Evolutionary conservation across 441 rosid genomes (phyloP), one percentile per base, ranked within the genome.

Genomic region (Croton setiger): DNA sequence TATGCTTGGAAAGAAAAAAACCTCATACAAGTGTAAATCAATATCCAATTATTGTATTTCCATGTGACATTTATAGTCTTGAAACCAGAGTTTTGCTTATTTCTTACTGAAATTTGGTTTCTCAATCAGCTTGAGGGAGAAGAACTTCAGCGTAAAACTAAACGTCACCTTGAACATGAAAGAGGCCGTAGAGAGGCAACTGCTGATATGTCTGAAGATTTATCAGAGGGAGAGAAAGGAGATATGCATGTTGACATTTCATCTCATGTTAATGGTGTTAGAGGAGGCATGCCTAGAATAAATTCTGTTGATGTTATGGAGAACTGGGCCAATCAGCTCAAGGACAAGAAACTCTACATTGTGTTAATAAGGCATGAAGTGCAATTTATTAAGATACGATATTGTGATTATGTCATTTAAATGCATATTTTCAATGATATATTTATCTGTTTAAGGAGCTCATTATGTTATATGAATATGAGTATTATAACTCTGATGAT

Each of bases 131-230:
- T 88, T 82, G 98, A 92, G 80, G 90, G 84, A 10, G 88, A 89
- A 68, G 78, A 78, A 77, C 80, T 86, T 37, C 96, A 88, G 78
- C 79, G 96, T 74, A 75, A 65, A 76, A 87, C 90, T 44, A 92
- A 83, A 67, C 94, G 91, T 61, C 88, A 80, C 18, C 81, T 87
- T 67, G 93, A 88, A 76, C 90, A 81, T 18, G 96, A 94, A 67
- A 86, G 82, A 69, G 96, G 85, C 33, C 89, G 96, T 64, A 86
- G 75, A 76, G 93, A 91, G 78, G 92, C 96, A 7, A 81, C 86
- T 37, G 97, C 92, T 41, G 97, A 93, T 67, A 87, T 93, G 97
- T 91, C 98, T 1, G 97, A 91, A 76, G 95, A 90, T 72, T 71
- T 85, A 55, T 90, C 94, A 14, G 97, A 92, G 75, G 96, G 98